These are phyloP conservation scores for Cryptosporidium canis DNA, from an alignment of 169 alveolate genomes.

Conservation along the genomic window DNA sequence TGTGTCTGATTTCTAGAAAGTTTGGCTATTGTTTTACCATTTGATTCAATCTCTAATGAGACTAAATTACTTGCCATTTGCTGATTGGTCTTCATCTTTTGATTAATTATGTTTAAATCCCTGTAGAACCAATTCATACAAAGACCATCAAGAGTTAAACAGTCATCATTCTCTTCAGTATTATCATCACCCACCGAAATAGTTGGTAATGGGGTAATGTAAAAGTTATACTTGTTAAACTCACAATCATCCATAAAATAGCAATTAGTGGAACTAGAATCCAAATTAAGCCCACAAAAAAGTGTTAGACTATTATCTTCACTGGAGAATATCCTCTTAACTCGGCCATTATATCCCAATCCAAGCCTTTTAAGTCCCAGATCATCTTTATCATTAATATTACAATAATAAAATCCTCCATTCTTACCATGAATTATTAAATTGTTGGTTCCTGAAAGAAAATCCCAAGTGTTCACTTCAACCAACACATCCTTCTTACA, in stretches of 20 bases:
- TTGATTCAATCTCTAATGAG: not conserved
- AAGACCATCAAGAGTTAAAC: not conserved
- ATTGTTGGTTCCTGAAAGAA: conserved; percentile 29
- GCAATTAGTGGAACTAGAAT: not conserved
- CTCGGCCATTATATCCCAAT: not conserved
- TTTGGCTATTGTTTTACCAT: not conserved
- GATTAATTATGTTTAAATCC: conserved; percentile 11
- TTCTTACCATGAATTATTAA: conserved; percentile 7
- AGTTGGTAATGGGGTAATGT: not conserved
- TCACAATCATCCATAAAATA: not conserved
- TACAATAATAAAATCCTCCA: conserved; percentile 2
- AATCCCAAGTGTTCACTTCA: conserved; percentile 2
- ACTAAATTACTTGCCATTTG: conserved; percentile 17
- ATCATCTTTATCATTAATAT: not conserved
- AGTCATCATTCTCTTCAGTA: not conserved
- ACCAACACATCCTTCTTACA: not conserved
- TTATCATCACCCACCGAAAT: not conserved
- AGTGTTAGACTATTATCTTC: not conserved
- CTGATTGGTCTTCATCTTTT: conserved; percentile 9
- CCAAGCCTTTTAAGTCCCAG: not conserved
- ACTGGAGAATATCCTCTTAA: not conserved
- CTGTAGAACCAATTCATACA: conserved; percentile 11
- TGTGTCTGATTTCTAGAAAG: conserved; percentile 3
- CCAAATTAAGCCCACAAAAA: not conserved
- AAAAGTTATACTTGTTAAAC: not conserved